Evolutionary conservation across 2,329 filamentous ascomycete species (phyloP), one percentile per base, ranked within the genome.

Genomic region (Diaporthe caulivora): DNA sequence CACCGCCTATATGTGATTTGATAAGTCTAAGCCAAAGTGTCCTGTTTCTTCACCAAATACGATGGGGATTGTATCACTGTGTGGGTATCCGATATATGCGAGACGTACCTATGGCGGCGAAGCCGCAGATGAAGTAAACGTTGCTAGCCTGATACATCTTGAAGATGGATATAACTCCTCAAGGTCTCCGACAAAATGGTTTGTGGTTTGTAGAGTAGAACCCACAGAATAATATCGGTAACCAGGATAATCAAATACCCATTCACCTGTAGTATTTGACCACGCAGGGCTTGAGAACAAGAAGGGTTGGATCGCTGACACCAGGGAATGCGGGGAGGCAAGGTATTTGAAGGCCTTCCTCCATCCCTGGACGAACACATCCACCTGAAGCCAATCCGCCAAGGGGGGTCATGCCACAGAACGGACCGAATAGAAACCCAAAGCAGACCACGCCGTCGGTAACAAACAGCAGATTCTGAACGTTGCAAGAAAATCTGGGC

Each of bases 61-160:
- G 64, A 24, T n/a, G n/a, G n/a, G n/a, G n/a, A 49, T 29, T 62
- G 29, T 62, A 55, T 31, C 24, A 29, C 8, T 24, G 29, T 34
- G 10, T 3, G 42, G n/a, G n/a, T n/a, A n/a, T n/a, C n/a, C n/a
- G n/a, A n/a, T n/a, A n/a, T n/a, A n/a, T n/a, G n/a, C n/a, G 70
- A 9, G 37, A 79, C 84, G 75, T 81, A 88, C 88, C 90, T 75
- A 92, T 89, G 78, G 90, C 88, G 79, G 90, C 90, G 78, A 92
- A 91, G 74, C 83, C 84, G 80, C 90, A 92, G 75, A 91, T 91
- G 75, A 86, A 84, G 80, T 92, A 91, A 64, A 91, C 84, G 79
- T 89, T 91, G 74, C 77, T 85, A 31, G 82, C 81, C 77, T 82
- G 81, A 78, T 84, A 85, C 85, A 86, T 70, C 29, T 60, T 84